A percentile compares a stretch with the other conserved stretches of the same genome.
phyloP scores from a whole-genome alignment of 352 stramenopile species.

The Pythium biforme region DNA sequence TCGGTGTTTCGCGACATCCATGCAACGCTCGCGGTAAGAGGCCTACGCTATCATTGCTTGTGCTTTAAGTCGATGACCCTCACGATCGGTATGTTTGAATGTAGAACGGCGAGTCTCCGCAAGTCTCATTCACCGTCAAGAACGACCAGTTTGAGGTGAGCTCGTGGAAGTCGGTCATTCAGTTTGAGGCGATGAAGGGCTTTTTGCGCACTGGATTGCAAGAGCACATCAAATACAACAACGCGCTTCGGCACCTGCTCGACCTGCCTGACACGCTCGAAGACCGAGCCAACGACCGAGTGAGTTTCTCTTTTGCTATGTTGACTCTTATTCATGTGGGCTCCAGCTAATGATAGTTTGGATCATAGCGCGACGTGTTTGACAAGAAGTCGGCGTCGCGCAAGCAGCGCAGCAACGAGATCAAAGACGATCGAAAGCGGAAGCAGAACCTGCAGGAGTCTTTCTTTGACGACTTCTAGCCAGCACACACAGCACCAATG shows the following conservation, averaged over 20 bases:
- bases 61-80: not conserved
- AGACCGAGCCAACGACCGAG: conserved; percentile 65
- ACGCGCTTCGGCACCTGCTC: conserved; percentile 68
- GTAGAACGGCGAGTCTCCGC: conserved; percentile 76
- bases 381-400: conserved; percentile 76
- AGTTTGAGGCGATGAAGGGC: conserved; percentile 82
- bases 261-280: conserved; percentile 78
- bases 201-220: conserved; percentile 72
- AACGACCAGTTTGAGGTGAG: conserved; percentile 70
- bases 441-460: conserved; percentile 80
- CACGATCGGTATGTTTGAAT: not conserved
- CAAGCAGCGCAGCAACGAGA: conserved; percentile 80
- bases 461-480: conserved; percentile 61
- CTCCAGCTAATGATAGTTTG: not conserved
- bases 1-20: conserved; percentile 85
- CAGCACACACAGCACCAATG: not conserved
- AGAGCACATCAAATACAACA: conserved; percentile 89
- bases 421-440: conserved; percentile 71
- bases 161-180: conserved; percentile 78
- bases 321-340: not conserved
- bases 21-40: conserved; percentile 60
- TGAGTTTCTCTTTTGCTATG: conserved; percentile 30
- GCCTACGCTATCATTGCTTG: too few species aligned
- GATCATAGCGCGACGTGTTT: conserved; percentile 64
- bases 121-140: conserved; percentile 76